Conservation (phyloP, 805 yeast genomes). For the Monosporozyma aerobia region DNA sequence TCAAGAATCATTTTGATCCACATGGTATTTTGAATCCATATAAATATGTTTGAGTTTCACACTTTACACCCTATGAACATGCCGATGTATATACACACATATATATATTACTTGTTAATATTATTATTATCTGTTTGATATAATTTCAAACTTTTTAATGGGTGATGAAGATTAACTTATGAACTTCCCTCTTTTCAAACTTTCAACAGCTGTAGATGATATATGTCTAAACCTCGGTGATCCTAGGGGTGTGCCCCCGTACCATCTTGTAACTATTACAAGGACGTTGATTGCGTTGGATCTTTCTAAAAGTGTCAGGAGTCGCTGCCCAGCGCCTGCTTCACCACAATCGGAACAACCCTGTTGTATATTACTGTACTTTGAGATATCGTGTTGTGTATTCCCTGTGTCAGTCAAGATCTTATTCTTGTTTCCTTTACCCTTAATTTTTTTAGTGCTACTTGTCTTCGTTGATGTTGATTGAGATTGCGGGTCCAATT, state of each 20-base stretch:
- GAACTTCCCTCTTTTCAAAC: slow-evolving; percentile 35
- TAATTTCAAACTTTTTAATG: too few relatives aligned
- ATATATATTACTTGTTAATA: too few relatives aligned
- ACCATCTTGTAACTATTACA: slow-evolving; percentile 72
- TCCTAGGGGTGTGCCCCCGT: slow-evolving; percentile 71
- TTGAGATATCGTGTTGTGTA: neutral
- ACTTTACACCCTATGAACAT: too few relatives aligned
- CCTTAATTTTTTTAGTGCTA: slow-evolving; percentile 6
- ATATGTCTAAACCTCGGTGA: slow-evolving; percentile 63
- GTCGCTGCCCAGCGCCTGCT: slow-evolving; percentile 57
- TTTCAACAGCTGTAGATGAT: slow-evolving; percentile 44
- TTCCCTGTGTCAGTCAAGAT: neutral
- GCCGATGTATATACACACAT: too few relatives aligned
- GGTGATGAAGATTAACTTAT: slow-evolving; percentile 2
- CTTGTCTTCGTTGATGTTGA: neutral
- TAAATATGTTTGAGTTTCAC: slow-evolving; percentile 52
- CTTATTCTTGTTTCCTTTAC: slow-evolving; percentile 5
- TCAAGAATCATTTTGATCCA: slow-evolving; percentile 83
- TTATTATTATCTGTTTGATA: too few relatives aligned
- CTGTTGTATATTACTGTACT: slow-evolving; percentile 33
- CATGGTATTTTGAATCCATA: slow-evolving; percentile 89
- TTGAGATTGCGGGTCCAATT: neutral
- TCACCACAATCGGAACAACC: slow-evolving; percentile 69
- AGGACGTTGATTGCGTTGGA: slow-evolving; percentile 43
- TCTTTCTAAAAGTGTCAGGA: slow-evolving; percentile 46